Evolutionary conservation across 2,329 filamentous ascomycete genomes (phyloP).

Genomic region (Cryphonectria carpinicola): DNA sequence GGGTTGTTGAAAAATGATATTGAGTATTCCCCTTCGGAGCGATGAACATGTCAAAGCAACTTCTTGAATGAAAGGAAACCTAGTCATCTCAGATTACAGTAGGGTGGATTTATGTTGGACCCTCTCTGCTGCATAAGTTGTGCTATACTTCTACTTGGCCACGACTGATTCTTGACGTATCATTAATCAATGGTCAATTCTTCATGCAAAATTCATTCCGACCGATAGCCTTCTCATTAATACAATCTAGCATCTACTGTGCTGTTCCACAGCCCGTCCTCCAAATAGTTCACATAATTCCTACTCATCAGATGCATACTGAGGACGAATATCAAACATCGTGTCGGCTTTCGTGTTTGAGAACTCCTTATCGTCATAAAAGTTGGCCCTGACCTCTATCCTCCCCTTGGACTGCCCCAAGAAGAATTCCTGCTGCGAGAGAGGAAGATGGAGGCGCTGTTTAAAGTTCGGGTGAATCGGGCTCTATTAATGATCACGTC

Average conservation of each 20-base stretch:
- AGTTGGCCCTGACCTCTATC: constrained; percentile 32
- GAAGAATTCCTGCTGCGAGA: constrained; percentile 30
- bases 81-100: too few species aligned
- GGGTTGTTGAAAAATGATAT: not conserved
- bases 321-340: constrained; percentile 29
- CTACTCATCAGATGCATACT: constrained; percentile 17
- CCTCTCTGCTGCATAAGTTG: too few species aligned
- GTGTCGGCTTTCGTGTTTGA: constrained; percentile 22
- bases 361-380: constrained; percentile 29
- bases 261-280: too few species aligned
- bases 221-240: not conserved
- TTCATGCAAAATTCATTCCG: too few species aligned
- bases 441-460: constrained; percentile 32
- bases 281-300: not conserved
- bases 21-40: not conserved
- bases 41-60: not conserved
- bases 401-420: constrained; percentile 24
- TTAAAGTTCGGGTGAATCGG: constrained; percentile 31
- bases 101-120: too few species aligned
- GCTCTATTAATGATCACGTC: constrained; percentile 21
- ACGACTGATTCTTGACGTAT: too few species aligned
- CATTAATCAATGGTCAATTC: too few species aligned
- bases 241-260: too few species aligned
- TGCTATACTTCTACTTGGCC: too few species aligned
- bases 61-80: too few species aligned